Base-by-base conservation (phyloP, 768 basidiomycete species). In the Zangia roseola region DNA sequence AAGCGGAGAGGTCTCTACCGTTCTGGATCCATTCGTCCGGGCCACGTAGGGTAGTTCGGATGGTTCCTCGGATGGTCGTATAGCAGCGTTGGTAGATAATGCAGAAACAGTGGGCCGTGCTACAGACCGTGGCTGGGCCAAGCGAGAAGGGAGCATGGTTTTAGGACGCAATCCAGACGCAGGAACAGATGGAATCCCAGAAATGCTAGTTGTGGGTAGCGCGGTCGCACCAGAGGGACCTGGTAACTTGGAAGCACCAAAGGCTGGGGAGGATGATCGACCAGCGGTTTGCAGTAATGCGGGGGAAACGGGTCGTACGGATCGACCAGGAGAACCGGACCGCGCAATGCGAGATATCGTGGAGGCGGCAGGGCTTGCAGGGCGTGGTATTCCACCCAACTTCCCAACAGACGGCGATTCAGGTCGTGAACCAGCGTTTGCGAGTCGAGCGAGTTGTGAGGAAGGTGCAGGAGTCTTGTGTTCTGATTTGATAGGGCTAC, bases 111-210 rank as follows among this genome's bases (percentile, higher is more conserved):
- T 40, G 6, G 79, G 63, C 31, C 78, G 77, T 8, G 41, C 26
- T 12, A 58, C 25, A 45, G 79, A 65, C 34, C 84, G 79, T 12
- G 87, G 86, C 38, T 83, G 74, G 19, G 79, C 87, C 9, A 92
- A 71, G 25, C 87, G 81, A 35, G 90, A 91, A 16, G 91, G 89
- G 30, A 90, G 66, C 67, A 86, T 69, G 55, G 76, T 86, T 63
- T 83, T 88, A 1, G 85, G 81, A 38, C 83, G 79, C 41, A 65
- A 66, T 50, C 72, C 70, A 10, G 75, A 64, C 4, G 59, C 67
- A 4, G 67, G 56, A n/a, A 64, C 62, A 3, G 62, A 62, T 41
- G 71, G 68, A 28, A 65, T 54, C 19, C 69, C 63, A 20, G 67
- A 58, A 19, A 43, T 30, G 6, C 49, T 42, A 39, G 36, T 30